Percentiles rank a stretch among this genome's conserved stretches.
Evolutionary conservation across 108 stramenopile species (phyloP).

Genomic region (Cafeteria roenbergensis): DNA sequence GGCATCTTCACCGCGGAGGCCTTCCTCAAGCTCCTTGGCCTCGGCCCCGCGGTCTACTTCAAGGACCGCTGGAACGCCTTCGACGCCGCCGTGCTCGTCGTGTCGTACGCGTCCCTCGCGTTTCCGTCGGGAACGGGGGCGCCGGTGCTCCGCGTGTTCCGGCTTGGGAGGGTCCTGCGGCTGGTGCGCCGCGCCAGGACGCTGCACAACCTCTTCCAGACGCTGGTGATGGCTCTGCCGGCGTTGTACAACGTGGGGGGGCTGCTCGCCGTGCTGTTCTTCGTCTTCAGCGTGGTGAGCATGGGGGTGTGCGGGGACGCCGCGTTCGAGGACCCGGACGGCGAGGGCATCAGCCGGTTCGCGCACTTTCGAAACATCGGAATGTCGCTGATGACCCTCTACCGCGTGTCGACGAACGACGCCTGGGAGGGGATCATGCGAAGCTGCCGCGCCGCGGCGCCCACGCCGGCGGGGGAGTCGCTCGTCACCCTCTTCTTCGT

Average conservation of each 20-base stretch:
- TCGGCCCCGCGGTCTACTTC: conserved; percentile 34
- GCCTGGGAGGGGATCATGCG: no score
- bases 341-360: neutral
- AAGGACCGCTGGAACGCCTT: conserved; percentile 47
- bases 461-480: no score
- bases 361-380: no score
- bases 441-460: no score
- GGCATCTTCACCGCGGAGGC: conserved; percentile 45
- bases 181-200: conserved; percentile 42
- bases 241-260: conserved; percentile 14
- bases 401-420: no score
- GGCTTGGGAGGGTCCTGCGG: conserved; percentile 45
- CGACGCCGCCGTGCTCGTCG: conserved; percentile 47
- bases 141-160: conserved; percentile 37
- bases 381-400: no score
- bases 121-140: conserved; percentile 26
- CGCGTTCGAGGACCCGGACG: neutral
- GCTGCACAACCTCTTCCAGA: conserved; percentile 27
- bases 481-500: neutral
- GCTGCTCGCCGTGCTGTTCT: conserved; percentile 16
- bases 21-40: conserved; percentile 34
- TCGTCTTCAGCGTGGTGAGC: conserved; percentile 18
- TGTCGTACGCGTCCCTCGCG: conserved; percentile 35
- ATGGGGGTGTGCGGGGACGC: conserved; percentile 16
- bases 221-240: conserved; percentile 13